A percentile compares a stretch with the other conserved stretches of the same genome.
phyloP scores from a whole-genome alignment of 768 basidiomycete species.

The Tricholoma matsutake region DNA sequence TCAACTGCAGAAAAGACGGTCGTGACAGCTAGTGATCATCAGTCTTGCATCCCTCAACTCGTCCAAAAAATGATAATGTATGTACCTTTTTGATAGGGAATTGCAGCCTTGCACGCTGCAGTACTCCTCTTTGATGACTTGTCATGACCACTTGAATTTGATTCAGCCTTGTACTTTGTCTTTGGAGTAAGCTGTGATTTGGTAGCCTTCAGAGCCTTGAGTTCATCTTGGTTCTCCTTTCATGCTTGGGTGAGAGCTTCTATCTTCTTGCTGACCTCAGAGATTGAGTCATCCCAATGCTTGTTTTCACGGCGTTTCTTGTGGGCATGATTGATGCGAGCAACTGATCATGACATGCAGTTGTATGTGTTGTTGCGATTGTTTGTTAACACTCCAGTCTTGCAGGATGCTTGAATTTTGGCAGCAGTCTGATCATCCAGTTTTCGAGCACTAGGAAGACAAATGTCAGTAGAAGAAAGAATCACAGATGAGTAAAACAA shows the following conservation, averaged over 20 bases:
- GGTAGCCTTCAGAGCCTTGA: background rate
- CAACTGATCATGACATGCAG: background rate
- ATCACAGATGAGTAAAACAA: background rate
- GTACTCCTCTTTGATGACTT: background rate
- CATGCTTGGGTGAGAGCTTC: background rate
- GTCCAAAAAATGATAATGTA: background rate
- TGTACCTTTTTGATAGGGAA: background rate
- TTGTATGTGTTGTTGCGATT: background rate
- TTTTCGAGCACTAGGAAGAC: background rate
- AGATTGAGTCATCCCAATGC: background rate
- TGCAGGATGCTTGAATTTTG: background rate
- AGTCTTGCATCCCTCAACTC: background rate
- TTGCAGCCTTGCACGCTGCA: background rate
- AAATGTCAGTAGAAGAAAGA: background rate
- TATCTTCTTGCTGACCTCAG: background rate
- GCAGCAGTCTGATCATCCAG: background rate
- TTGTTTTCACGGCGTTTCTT: background rate
- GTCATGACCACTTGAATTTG: slow-evolving; percentile 2
- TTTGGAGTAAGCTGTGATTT: background rate
- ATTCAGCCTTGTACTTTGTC: background rate
- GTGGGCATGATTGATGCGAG: background rate
- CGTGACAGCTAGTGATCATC: background rate
- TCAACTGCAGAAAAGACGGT: background rate
- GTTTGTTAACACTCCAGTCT: background rate
- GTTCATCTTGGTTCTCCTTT: background rate